Evolutionary conservation across 1,284 basidiomycete species (phyloP), one percentile per base, ranked within the genome.

Genomic region (Fomitopsis schrenkii): DNA sequence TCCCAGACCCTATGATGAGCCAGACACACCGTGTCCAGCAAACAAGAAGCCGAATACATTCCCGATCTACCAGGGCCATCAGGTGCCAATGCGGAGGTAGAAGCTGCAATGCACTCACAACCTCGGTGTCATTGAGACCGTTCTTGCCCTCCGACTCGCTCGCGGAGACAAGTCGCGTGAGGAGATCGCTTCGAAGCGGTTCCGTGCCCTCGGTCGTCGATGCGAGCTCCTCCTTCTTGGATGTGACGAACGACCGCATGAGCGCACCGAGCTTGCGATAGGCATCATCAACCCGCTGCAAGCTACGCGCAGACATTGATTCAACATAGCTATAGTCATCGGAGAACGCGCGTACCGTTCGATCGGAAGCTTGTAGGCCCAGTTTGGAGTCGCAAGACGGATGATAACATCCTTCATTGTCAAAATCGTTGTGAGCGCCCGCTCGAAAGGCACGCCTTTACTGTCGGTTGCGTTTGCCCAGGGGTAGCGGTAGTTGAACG

Each of bases 31-130:
- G 19, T 63, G 62, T 9, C 66, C 66, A 5, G 66, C 66, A 36
- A 68, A 65, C 38, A 68, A 50, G 36, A 66, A 64, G 26, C 61
- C 63, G 54, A 66, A 64, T 15, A 64, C 46, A 52, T 68, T 68
- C 5, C 66, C 66, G 22, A 62, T 63, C 62, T 63, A n/a, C 12
- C 9, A 3, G 14, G 19, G 15, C 19, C 7, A 5, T n/a, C 5
- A n/a, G 14, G n/a, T 19, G 3, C 28, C 12, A 15, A n/a, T 1
- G 15, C 17, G 30, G 17, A 4, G 28, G 14, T 22, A 33, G 14
- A 36, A 45, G 15, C 36, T 26, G 48, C 46, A 5, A 7, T 9
- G 15, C 2, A 48, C 55, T 10, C 44, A 63, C 62, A 38, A 67
- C 58, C 38, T 66, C 64, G 4, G 46, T 45, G 22, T 64, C 61